phyloP scores from a whole-genome alignment of 2,329 filamentous ascomycete genomes.

The Fusarium succisae region DNA sequence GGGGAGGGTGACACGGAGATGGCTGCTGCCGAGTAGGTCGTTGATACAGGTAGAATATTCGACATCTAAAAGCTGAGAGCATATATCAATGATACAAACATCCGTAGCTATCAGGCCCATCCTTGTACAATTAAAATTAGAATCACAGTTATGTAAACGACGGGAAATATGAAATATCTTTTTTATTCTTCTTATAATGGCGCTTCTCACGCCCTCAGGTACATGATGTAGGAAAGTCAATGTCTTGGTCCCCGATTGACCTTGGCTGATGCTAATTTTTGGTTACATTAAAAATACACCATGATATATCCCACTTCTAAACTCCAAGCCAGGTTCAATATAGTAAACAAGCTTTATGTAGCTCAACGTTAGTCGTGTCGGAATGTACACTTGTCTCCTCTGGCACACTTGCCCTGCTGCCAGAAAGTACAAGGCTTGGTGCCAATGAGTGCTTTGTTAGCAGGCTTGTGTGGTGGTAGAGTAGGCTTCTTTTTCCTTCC shows the following conservation, averaged over 20 bases:
- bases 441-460: conserved; percentile 67
- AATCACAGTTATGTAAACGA: background rate
- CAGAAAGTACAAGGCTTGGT: conserved; percentile 77
- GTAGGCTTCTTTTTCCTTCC: conserved; percentile 53
- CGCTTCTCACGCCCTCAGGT: background rate
- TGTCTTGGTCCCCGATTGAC: background rate
- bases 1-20: conserved; percentile 50
- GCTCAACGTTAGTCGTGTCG: conserved; percentile 63
- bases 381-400: conserved; percentile 79
- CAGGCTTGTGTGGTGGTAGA: conserved; percentile 54
- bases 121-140: background rate
- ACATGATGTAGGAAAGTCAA: conserved; percentile 6
- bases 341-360: conserved; percentile 3
- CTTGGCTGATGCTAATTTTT: conserved; percentile 22
- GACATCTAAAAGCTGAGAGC: background rate
- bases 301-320: conserved; percentile 3
- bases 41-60: background rate
- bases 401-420: conserved; percentile 75
- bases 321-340: conserved; percentile 19
- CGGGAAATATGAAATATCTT: conserved; percentile 12
- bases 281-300: conserved; percentile 42
- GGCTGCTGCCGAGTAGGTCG: conserved; percentile 46
- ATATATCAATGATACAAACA: background rate
- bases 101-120: background rate
- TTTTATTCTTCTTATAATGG: conserved; percentile 11